Percentiles rank a stretch among this genome's conserved stretches.
Evolutionary conservation across 257 asterid genomes (phyloP).

Genomic region (Coffea eugenioides): DNA sequence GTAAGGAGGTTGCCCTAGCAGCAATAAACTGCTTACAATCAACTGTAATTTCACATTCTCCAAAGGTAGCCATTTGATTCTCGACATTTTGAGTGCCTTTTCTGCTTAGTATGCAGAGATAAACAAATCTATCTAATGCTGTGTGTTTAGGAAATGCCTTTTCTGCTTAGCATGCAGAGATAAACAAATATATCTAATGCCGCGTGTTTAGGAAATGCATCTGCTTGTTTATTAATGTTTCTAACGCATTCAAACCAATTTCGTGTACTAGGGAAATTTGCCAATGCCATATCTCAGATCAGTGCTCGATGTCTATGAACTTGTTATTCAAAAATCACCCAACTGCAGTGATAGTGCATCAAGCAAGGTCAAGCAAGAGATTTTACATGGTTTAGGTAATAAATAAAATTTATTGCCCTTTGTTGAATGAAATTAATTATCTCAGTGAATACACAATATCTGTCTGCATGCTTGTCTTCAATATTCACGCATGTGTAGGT

Average conservation of each 20-base stretch:
- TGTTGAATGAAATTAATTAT: constrained; percentile 8
- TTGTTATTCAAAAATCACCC: constrained; percentile 66
- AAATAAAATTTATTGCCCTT: constrained; percentile 11
- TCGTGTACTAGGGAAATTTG: constrained; percentile 66
- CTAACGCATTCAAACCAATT: background rate
- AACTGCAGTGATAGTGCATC: constrained; percentile 47
- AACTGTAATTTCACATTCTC: constrained; percentile 84
- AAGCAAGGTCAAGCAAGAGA: constrained; percentile 97
- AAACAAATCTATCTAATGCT: background rate
- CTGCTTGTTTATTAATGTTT: background rate
- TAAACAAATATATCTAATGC: background rate
- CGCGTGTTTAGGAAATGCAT: background rate
- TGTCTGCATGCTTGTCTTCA: background rate
- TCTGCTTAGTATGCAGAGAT: background rate
- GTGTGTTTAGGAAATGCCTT: background rate
- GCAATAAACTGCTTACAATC: constrained; percentile 95
- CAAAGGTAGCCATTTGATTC: constrained; percentile 52
- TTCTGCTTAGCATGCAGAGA: background rate
- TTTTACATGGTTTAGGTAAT: constrained; percentile 88
- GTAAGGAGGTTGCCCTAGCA: constrained; percentile 93
- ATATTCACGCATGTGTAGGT: background rate
- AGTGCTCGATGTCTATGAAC: constrained; percentile 79
- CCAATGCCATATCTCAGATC: constrained; percentile 69
- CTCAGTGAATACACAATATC: background rate
- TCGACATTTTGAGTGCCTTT: constrained; percentile 7